These are phyloP conservation scores for Haematococcus lacustris DNA, from an alignment of 139 green algal species.

Conservation along the genomic window DNA sequence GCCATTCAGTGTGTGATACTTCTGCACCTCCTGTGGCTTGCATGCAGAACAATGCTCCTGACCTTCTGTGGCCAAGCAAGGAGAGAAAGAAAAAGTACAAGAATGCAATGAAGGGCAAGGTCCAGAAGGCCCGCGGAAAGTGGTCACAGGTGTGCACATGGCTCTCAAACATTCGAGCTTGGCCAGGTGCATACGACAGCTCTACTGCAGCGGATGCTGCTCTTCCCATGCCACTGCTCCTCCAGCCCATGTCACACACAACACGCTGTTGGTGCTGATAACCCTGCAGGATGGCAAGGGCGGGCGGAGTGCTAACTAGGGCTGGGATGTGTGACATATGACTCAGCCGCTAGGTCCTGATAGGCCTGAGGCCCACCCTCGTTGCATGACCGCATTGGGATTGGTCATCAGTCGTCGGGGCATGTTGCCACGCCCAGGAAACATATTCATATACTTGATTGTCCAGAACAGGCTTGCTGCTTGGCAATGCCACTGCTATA, in stretches of 20 bases:
- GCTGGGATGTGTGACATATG: background rate
- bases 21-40: no score
- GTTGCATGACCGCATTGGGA: background rate
- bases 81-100: constrained; percentile 16
- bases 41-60: no score
- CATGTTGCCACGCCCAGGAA: background rate
- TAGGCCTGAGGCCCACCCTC: background rate
- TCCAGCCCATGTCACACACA: background rate
- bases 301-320: constrained; percentile 9
- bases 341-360: no score
- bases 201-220: background rate
- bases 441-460: background rate
- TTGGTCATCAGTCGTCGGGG: background rate
- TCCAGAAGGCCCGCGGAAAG: constrained; percentile 32
- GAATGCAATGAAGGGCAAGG: constrained; percentile 13
- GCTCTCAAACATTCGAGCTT: background rate
- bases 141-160: constrained; percentile 18
- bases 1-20: no score
- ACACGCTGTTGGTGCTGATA: background rate
- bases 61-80: constrained; percentile 30
- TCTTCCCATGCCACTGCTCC: background rate
- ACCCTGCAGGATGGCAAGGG: constrained; percentile 30
- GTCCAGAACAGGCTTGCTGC: background rate
- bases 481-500: background rate
- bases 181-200: background rate